Conservation (phyloP, 148 eudicot genomes). For the Chenopodium suecicum region DNA sequence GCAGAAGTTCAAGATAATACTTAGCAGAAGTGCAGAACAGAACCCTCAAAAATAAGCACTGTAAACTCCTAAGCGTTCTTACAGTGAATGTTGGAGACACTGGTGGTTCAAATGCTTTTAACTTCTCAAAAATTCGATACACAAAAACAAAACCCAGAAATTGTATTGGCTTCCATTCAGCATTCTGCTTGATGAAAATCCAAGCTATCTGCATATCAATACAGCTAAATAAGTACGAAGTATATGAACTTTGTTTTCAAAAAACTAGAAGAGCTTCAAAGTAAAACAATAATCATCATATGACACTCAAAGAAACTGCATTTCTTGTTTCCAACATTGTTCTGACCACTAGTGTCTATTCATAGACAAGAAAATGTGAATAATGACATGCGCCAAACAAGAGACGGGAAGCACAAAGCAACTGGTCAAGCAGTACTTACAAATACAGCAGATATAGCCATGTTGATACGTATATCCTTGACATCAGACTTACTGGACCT, state of each 20-base stretch:
- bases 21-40: background rate
- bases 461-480: conserved; percentile 76
- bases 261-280: background rate
- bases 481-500: conserved; percentile 75
- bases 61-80: conserved; percentile 29
- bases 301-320: background rate
- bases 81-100: conserved; percentile 57
- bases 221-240: conserved; percentile 18
- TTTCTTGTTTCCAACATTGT: background rate
- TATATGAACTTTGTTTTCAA: background rate
- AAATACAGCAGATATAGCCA: conserved; percentile 89
- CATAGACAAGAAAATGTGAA: background rate
- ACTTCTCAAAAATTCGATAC: conserved; percentile 86
- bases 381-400: conserved; percentile 2
- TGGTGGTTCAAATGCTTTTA: conserved; percentile 71
- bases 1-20: conserved; percentile 11
- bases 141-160: conserved; percentile 71
- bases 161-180: conserved; percentile 89
- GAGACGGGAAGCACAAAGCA: conserved; percentile 5
- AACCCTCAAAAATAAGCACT: background rate
- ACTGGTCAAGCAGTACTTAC: conserved; percentile 52
- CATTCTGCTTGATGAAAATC: conserved; percentile 61
- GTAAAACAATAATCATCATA: background rate
- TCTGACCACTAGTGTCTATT: background rate
- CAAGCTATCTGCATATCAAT: conserved; percentile 64